Conservation (phyloP, 129 eudicot genomes). For the Flaveria trinervia region DNA sequence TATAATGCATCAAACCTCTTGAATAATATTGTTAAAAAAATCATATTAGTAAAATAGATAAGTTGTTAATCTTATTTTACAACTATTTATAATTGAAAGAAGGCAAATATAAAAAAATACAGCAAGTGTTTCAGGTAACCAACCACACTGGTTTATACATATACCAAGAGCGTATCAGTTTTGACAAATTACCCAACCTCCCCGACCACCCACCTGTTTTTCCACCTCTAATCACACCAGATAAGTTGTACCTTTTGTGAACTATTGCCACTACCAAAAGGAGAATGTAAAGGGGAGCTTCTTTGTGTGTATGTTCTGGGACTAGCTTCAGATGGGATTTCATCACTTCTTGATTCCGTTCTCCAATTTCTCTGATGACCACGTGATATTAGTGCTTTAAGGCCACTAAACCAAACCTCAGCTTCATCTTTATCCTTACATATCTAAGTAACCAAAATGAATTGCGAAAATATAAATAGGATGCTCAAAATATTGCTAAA, state of each 20-base stretch:
- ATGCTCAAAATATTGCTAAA: conserved; percentile 24
- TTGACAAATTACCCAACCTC: neutral
- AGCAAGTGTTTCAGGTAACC: neutral
- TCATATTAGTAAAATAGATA: neutral
- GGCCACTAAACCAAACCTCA: conserved; percentile 90
- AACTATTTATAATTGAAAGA: neutral
- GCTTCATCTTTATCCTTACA: conserved; percentile 99
- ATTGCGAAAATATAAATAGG: conserved; percentile 17
- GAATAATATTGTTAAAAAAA: neutral
- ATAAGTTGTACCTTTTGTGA: conserved; percentile 67
- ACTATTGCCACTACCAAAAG: conserved; percentile 73
- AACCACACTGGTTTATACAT: neutral
- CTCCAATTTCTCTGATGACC: conserved; percentile 84
- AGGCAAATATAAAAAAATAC: neutral
- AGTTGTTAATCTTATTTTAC: neutral
- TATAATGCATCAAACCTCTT: neutral
- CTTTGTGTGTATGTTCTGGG: conserved; percentile 84
- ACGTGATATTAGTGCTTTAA: conserved; percentile 76
- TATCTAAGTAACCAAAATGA: conserved; percentile 49
- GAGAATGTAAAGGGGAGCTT: conserved; percentile 92
- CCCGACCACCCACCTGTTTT: neutral
- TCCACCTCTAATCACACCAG: conserved; percentile 14
- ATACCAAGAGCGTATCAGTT: neutral
- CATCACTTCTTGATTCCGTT: conserved; percentile 89
- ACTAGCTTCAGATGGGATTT: conserved; percentile 93